Evolutionary conservation across 2,329 filamentous ascomycete genomes (phyloP).

Genomic region (Keithomyces neogunnii): DNA sequence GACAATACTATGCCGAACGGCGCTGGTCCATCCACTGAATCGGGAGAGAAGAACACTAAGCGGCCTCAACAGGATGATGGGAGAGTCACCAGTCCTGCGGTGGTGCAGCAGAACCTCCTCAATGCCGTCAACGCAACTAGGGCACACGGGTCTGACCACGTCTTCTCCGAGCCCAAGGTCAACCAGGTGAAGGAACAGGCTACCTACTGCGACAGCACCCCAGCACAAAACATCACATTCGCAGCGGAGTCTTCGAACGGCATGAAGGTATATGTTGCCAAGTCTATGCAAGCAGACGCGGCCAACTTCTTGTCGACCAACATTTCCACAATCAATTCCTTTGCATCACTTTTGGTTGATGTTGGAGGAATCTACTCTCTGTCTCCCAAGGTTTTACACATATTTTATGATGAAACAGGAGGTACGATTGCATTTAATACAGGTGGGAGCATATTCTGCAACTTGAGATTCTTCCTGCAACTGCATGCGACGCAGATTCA

Average conservation of each 20-base stretch:
- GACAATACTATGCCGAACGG: constrained; percentile 19
- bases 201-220: constrained; percentile 75
- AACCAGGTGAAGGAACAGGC: constrained; percentile 71
- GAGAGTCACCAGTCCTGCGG: constrained; percentile 50
- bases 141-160: constrained; percentile 60
- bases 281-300: constrained; percentile 37
- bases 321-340: constrained; percentile 54
- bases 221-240: constrained; percentile 64
- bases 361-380: constrained; percentile 67
- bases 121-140: constrained; percentile 73
- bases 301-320: constrained; percentile 52
- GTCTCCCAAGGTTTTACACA: constrained; percentile 60
- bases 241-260: constrained; percentile 61
- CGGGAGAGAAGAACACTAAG: not conserved
- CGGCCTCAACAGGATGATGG: constrained; percentile 32
- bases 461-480: constrained; percentile 77
- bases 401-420: constrained; percentile 76
- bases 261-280: constrained; percentile 66
- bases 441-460: constrained; percentile 84
- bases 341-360: constrained; percentile 61
- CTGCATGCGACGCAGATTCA: constrained; percentile 53
- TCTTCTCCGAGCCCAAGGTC: constrained; percentile 67
- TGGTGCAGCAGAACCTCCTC: constrained; percentile 61
- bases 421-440: constrained; percentile 90
- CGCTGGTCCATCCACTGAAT: constrained; percentile 3